Percentiles rank a stretch among this genome's conserved stretches.
Conservation (phyloP, 2,329 filamentous ascomycete species). For the Helicocarpus griseus region DNA sequence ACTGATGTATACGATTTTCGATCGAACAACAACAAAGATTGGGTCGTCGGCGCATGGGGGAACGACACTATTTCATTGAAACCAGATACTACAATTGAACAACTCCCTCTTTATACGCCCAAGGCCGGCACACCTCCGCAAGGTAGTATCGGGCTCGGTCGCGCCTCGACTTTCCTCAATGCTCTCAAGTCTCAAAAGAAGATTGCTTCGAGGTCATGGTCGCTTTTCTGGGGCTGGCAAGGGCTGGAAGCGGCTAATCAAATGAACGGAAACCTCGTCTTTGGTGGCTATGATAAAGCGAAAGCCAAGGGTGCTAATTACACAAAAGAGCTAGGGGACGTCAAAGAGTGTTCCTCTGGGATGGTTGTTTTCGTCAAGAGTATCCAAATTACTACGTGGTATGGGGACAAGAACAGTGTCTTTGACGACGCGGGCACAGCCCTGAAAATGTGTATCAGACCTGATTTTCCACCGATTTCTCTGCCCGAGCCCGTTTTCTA, state of each 20-base stretch:
- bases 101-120: slow-evolving; percentile 4
- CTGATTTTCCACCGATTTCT: neutral
- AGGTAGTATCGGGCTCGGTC: neutral
- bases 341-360: slow-evolving; percentile 4
- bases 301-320: slow-evolving; percentile 7
- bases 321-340: neutral
- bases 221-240: slow-evolving; percentile 10
- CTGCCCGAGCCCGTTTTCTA: slow-evolving; percentile 1
- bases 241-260: slow-evolving; percentile 3
- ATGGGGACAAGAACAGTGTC: neutral
- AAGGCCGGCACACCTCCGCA: neutral
- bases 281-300: slow-evolving; percentile 10
- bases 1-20: neutral
- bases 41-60: neutral
- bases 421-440: neutral
- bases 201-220: slow-evolving; percentile 10
- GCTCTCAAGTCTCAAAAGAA: neutral
- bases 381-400: slow-evolving; percentile 3
- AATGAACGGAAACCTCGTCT: slow-evolving; percentile 9
- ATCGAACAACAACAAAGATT: neutral
- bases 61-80: slow-evolving; percentile 5
- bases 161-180: neutral
- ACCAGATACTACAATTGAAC: neutral
- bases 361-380: slow-evolving; percentile 5
- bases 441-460: neutral